Evolutionary conservation across 2,329 filamentous ascomycete species (phyloP).

Genomic region (Hymenoscyphus albidus): DNA sequence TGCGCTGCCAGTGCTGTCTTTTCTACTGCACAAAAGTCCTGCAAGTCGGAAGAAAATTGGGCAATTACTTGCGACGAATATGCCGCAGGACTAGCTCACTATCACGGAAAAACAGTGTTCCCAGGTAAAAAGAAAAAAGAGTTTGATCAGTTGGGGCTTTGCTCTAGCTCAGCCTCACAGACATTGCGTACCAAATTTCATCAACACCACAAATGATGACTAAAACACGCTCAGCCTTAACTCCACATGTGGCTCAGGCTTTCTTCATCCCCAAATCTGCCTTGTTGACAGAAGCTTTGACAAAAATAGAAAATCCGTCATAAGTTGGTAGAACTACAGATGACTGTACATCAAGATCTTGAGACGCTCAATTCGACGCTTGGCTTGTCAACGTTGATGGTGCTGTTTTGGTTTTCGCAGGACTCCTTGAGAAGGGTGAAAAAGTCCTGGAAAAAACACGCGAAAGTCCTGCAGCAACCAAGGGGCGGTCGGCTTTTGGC

Average conservation of each 20-base stretch:
- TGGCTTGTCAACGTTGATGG: background rate
- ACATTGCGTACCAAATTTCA: background rate
- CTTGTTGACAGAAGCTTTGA: background rate
- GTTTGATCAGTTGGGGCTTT: background rate
- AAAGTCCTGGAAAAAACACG: background rate
- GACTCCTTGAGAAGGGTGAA: background rate
- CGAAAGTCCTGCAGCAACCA: slow-evolving; percentile 4
- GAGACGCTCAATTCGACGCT: background rate
- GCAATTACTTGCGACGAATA: background rate
- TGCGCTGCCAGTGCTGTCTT: too few species aligned
- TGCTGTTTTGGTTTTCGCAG: background rate
- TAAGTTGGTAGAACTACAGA: background rate
- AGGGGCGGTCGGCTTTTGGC: slow-evolving; percentile 6
- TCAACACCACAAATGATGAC: background rate
- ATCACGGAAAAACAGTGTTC: background rate
- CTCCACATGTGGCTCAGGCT: background rate
- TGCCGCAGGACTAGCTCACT: background rate
- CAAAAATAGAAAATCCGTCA: background rate
- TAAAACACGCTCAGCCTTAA: background rate
- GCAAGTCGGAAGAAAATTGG: background rate
- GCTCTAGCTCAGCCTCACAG: background rate
- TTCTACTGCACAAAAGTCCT: background rate
- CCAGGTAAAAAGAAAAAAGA: background rate
- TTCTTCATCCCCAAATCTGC: background rate
- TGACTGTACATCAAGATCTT: background rate